Conservation (phyloP, 225 moss, liverwort and hornwort species). For the Physcomitrellopsis africana region DNA sequence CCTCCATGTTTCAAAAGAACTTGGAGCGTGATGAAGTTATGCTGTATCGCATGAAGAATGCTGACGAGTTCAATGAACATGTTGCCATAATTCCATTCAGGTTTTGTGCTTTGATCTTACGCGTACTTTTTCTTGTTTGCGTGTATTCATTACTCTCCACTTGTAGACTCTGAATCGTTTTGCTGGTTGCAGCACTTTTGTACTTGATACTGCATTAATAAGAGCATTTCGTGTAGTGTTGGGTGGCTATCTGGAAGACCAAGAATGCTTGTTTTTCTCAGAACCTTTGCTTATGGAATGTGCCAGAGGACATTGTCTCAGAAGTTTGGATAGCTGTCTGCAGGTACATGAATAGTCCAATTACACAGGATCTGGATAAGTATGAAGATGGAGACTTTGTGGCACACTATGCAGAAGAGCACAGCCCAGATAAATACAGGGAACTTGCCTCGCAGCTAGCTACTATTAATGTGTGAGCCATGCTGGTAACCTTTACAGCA, state of each 20-base stretch:
- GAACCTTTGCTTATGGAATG: neutral
- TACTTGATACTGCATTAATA: neutral
- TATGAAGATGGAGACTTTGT: conserved; percentile 64
- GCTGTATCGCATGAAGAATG: conserved; percentile 83
- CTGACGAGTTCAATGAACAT: conserved; percentile 66
- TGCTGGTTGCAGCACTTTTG: neutral
- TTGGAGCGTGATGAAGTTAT: conserved; percentile 80
- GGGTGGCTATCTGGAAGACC: neutral
- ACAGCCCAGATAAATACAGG: conserved; percentile 53
- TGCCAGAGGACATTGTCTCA: conserved; percentile 22
- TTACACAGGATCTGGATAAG: conserved; percentile 39
- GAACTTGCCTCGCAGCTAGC: conserved; percentile 49
- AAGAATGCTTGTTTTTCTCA: neutral
- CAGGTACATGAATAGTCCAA: conserved; percentile 63
- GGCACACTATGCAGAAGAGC: conserved; percentile 57
- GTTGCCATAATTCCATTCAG: conserved; percentile 82
- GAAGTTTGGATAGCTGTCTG: conserved; percentile 19
- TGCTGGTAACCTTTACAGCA: conserved; percentile 17
- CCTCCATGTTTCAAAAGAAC: conserved; percentile 69
- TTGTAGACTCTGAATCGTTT: conserved; percentile 6
- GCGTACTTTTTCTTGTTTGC: neutral
- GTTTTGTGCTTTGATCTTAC: conserved; percentile 34
- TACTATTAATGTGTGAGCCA: conserved; percentile 39
- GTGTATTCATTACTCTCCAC: neutral
- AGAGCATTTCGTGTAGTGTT: neutral